phyloP scores from a whole-genome alignment of 495 filamentous ascomycete genomes.

The Endocarpon pusillum region DNA sequence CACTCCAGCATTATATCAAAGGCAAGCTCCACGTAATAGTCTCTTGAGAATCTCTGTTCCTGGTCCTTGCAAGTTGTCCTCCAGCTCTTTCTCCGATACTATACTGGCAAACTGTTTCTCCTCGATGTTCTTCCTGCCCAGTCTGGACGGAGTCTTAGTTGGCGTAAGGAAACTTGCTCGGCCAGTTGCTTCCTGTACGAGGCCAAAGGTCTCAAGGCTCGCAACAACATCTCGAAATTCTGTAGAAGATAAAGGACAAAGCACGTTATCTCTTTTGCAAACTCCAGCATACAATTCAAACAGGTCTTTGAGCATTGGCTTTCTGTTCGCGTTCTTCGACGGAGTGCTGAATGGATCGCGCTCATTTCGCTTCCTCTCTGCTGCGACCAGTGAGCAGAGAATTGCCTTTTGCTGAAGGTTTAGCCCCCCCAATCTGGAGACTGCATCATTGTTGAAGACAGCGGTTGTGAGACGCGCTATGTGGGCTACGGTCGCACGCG shows the following conservation, averaged over 20 bases:
- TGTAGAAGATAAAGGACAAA: constrained; percentile 71
- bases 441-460: constrained; percentile 69
- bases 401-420: constrained; percentile 96
- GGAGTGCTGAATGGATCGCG: constrained; percentile 34
- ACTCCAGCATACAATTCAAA: constrained; percentile 63
- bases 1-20: too few species aligned
- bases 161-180: constrained; percentile 25
- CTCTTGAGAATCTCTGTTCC: too few species aligned
- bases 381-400: constrained; percentile 67
- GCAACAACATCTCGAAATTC: constrained; percentile 92
- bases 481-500: constrained; percentile 75
- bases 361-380: constrained; percentile 40
- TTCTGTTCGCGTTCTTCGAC: constrained; percentile 34
- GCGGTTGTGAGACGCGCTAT: constrained; percentile 76
- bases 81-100: too few species aligned
- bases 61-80: too few species aligned
- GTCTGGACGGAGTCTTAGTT: too few species aligned
- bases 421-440: constrained; percentile 63
- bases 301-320: constrained; percentile 60
- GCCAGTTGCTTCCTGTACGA: constrained; percentile 60
- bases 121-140: too few species aligned
- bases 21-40: too few species aligned
- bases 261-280: constrained; percentile 65
- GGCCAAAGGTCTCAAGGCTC: constrained; percentile 66
- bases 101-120: too few species aligned